Percentiles rank a stretch among this genome's conserved stretches.
These are phyloP conservation scores for Oxalis stricta DNA, from an alignment of 441 rosid species.

Conservation along the genomic window DNA sequence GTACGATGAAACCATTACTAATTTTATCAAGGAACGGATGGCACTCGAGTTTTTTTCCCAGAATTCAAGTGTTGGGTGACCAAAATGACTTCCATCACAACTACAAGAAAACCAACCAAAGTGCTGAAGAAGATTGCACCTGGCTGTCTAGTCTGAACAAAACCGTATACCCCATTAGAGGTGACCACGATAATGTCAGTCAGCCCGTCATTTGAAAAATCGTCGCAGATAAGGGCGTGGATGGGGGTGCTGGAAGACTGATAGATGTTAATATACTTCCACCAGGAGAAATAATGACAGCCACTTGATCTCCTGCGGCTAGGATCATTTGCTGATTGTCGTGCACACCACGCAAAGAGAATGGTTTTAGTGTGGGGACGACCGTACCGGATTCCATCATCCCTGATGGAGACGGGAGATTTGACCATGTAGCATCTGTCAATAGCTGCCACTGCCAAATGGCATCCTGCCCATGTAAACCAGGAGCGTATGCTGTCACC, in stretches of 20 bases:
- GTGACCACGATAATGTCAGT: conserved; percentile 83
- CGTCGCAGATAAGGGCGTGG: conserved; percentile 73
- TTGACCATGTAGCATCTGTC: conserved; percentile 92
- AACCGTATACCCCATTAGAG: conserved; percentile 77
- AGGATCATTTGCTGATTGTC: conserved; percentile 86
- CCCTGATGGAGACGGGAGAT: conserved; percentile 86
- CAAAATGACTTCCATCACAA: conserved; percentile 88
- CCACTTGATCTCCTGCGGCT: conserved; percentile 90
- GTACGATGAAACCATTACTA: not conserved
- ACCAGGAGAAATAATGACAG: conserved; percentile 67
- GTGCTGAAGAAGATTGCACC: conserved; percentile 99
- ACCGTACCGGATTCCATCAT: conserved; percentile 64
- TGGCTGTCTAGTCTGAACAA: conserved; percentile 91
- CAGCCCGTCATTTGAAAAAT: conserved; percentile 84
- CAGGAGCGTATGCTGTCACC: conserved; percentile 89
- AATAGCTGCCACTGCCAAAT: conserved; percentile 87
- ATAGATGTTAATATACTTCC: conserved; percentile 65
- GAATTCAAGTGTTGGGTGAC: conserved; percentile 84
- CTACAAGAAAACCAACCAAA: conserved; percentile 78
- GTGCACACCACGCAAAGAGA: conserved; percentile 54
- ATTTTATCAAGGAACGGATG: conserved; percentile 30
- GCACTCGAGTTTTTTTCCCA: conserved; percentile 57
- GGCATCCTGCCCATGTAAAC: conserved; percentile 79
- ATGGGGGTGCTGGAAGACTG: conserved; percentile 84
- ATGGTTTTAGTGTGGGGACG: conserved; percentile 75